phyloP scores from a whole-genome alignment of 495 filamentous ascomycete species.

The Penicillium angulare region DNA sequence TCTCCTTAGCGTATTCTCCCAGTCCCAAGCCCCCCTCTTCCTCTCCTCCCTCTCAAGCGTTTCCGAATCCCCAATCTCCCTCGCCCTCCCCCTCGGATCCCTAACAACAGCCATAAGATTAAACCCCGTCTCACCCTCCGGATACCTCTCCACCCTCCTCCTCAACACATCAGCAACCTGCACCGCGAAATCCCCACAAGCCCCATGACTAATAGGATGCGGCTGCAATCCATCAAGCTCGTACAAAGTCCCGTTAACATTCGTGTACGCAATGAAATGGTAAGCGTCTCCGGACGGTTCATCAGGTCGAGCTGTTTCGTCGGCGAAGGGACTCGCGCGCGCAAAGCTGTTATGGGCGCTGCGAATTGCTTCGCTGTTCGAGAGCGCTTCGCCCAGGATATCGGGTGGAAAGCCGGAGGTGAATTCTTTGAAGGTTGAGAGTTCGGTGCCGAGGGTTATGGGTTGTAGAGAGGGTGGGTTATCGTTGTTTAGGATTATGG shows the following conservation, averaged over 20 bases:
- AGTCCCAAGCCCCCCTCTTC: conserved; percentile 84
- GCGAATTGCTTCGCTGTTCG: conserved; percentile 77
- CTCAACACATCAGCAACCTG: conserved; percentile 85
- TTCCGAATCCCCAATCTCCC: conserved; percentile 81
- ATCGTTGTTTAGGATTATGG: conserved; percentile 86
- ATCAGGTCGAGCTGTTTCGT: conserved; percentile 69
- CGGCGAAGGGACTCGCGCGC: conserved; percentile 80
- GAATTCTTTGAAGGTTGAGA: conserved; percentile 87
- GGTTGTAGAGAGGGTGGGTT: conserved; percentile 15
- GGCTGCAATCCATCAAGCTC: conserved; percentile 95
- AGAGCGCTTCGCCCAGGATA: conserved; percentile 63
- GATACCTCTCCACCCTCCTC: conserved; percentile 81
- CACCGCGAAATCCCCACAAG: conserved; percentile 69
- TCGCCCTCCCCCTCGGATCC: conserved; percentile 72
- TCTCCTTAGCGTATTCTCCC: conserved; percentile 90
- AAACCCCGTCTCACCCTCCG: conserved; percentile 84
- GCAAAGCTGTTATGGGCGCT: conserved; percentile 94
- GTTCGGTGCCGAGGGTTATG: conserved; percentile 52
- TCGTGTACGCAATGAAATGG: conserved; percentile 96
- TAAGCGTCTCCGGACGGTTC: conserved; percentile 74
- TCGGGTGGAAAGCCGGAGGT: conserved; percentile 84
- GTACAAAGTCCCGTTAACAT: conserved; percentile 75
- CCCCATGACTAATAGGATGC: conserved; percentile 83
- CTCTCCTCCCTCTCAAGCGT: conserved; percentile 73
- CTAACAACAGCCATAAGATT: conserved; percentile 90